Percentiles rank a stretch among this genome's conserved stretches.
phyloP scores from a whole-genome alignment of 352 stramenopile species.

The Phytophthora tentaculata region DNA sequence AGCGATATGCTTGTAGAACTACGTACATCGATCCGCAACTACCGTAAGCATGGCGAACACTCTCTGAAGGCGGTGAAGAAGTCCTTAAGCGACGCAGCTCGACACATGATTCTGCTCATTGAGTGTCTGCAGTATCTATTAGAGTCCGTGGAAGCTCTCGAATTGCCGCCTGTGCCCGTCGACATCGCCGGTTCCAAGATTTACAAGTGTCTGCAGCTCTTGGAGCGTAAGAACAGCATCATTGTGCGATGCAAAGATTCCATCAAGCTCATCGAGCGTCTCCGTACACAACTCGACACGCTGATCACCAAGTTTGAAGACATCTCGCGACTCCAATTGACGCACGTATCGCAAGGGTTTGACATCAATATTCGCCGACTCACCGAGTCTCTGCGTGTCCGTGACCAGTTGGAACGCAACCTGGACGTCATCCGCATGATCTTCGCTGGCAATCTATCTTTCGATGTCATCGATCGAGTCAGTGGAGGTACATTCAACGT shows the following conservation, averaged over 20 bases:
- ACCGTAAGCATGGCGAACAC: constrained; percentile 85
- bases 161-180: constrained; percentile 58
- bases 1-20: constrained; percentile 93
- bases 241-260: constrained; percentile 93
- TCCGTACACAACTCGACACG: constrained; percentile 92
- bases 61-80: constrained; percentile 75
- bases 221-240: constrained; percentile 90
- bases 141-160: constrained; percentile 93
- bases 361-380: constrained; percentile 91
- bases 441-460: constrained; percentile 93
- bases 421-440: constrained; percentile 93
- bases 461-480: constrained; percentile 95
- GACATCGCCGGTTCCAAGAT: constrained; percentile 74
- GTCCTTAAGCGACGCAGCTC: constrained; percentile 90
- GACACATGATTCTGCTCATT: constrained; percentile 96
- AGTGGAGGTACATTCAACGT: constrained; percentile 93
- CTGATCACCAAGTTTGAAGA: constrained; percentile 92
- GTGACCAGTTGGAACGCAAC: constrained; percentile 59
- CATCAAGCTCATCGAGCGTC: constrained; percentile 94
- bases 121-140: constrained; percentile 96
- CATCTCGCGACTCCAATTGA: constrained; percentile 90
- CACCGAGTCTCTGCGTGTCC: constrained; percentile 72
- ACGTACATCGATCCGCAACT: constrained; percentile 88
- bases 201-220: constrained; percentile 94
- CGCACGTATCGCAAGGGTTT: constrained; percentile 86